Base-by-base conservation (phyloP, 1,284 basidiomycete species). In the Ganoderma resinaceum region DNA sequence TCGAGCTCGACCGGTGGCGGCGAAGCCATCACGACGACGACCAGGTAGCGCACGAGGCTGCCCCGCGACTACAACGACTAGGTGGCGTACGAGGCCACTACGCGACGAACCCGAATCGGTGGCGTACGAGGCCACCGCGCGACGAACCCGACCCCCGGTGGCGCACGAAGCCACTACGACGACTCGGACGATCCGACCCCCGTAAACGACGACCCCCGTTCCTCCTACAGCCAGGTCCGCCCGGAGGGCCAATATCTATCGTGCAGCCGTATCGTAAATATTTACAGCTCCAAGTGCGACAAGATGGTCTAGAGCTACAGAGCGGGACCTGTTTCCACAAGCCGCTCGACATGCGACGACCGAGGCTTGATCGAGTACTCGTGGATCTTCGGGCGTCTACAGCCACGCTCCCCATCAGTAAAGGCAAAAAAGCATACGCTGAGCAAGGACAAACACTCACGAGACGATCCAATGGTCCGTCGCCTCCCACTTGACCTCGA, bases 1-100 rank as follows among this genome's bases (percentile, higher is more conserved):
- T 65, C n/a, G 63, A 55, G 49, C 62, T 42, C 40, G 18, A 42
- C 62, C 52, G 26, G 61, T 62, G 61, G 61, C 40, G 29, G 40
- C 43, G 29, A 52, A 62, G 61, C 61, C 61, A 62, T 43, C 33
- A 62, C 42, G 23, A 62, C 16, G 62, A 63, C 38, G 49, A 57
- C 52, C 63, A 29, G 8, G 38, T 26, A 42, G 26, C 23, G 23
- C 40, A 11, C 55, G 26, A 58, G 31, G 63, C 55, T 46, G 26
- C 49, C 49, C 31, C 26, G 37, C 18, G 29, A 42, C 38, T 35
- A 29, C 49, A 16, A 57, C 63, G 38, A 64, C 63, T 9, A 42
- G 43, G 29, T 33, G 35, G 46, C 38, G 59, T 42, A 61, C 38
- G 59, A 61, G 37, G 59, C 33, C 38, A 38, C 29, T 46, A 38